Base-by-base conservation (phyloP, 2,329 filamentous ascomycete species). In the Aspergillus eucalypticola region DNA sequence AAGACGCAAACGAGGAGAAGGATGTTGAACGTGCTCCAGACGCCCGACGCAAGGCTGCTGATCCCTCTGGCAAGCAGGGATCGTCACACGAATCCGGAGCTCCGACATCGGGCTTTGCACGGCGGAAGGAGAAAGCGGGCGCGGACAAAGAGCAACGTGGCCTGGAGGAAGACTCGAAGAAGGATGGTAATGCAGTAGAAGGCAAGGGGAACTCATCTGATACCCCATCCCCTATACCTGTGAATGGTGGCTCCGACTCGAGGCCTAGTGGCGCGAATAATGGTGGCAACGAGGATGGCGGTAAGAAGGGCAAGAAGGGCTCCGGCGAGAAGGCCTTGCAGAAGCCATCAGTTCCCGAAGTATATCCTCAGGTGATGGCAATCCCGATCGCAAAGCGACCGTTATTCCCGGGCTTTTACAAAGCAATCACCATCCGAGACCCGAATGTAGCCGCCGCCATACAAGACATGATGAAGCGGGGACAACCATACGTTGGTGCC, bases 321-420 rank as follows among this genome's bases (percentile, higher is more conserved):
- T 83, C 87, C 52, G 75, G 80, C n/a, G 91, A 95, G 61, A 88
- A 87, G 71, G 88, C 90, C 23, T 82, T 98, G 41, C 87, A 92
- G 69, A 98, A 98, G 78, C 90, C 92, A 1, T 86, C 89, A 2
- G 90, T 98, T 13, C 95, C 95, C 13, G 95, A 99, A 63, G 88
- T 97, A 46, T 99, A 99, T 75, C 95, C 95, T 3, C 95, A 98
- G 75, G 93, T 99, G 58, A 91, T 99, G 84, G 94, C 94, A 2
- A 96, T 99, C 58, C 95, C 95, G 7, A 97, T 99, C 70, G 90
- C 92, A 27, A 92, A 96, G 75, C 86, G 95, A 56, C 95, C 95
- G 10, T 81, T 99, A 11, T 99, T 98, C 78, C 95, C 95, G 1
- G 95, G 95, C 1, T 99, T 98, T 78, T 99, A 99, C 82, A 99